phyloP scores from a whole-genome alignment of 192 early-diverging fungal genomes.

The Backusella circina region DNA sequence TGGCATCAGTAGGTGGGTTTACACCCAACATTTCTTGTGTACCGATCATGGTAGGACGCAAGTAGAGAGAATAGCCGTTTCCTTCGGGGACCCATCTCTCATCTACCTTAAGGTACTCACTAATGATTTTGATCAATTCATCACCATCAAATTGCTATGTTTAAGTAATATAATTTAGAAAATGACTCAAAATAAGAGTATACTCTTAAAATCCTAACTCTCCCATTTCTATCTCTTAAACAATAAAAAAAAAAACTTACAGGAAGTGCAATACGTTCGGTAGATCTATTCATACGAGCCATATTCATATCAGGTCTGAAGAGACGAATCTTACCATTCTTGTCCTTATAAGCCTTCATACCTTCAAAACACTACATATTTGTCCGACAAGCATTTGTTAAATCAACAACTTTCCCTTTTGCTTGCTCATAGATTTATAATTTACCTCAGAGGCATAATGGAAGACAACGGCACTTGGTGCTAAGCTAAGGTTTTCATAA shows the following conservation, averaged over 20 bases:
- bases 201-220: neutral
- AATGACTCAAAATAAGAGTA: neutral
- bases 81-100: slow-evolving; percentile 88
- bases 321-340: slow-evolving; percentile 78
- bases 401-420: neutral
- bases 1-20: slow-evolving; percentile 70
- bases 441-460: slow-evolving; percentile 83
- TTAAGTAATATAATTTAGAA: neutral
- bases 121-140: slow-evolving; percentile 79
- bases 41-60: slow-evolving; percentile 91
- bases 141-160: slow-evolving; percentile 62
- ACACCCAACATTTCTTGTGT: slow-evolving; percentile 87
- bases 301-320: slow-evolving; percentile 99
- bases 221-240: neutral
- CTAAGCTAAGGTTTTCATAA: slow-evolving; percentile 77
- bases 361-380: slow-evolving; percentile 80
- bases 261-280: slow-evolving; percentile 79
- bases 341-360: slow-evolving; percentile 90
- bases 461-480: slow-evolving; percentile 86
- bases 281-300: slow-evolving; percentile 78
- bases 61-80: slow-evolving; percentile 88
- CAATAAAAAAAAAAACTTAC: slow-evolving; percentile 35
- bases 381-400: neutral
- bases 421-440: neutral
- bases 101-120: slow-evolving; percentile 78